Base-by-base conservation (phyloP, 495 filamentous ascomycete species). In the Aspergillus wentii region DNA sequence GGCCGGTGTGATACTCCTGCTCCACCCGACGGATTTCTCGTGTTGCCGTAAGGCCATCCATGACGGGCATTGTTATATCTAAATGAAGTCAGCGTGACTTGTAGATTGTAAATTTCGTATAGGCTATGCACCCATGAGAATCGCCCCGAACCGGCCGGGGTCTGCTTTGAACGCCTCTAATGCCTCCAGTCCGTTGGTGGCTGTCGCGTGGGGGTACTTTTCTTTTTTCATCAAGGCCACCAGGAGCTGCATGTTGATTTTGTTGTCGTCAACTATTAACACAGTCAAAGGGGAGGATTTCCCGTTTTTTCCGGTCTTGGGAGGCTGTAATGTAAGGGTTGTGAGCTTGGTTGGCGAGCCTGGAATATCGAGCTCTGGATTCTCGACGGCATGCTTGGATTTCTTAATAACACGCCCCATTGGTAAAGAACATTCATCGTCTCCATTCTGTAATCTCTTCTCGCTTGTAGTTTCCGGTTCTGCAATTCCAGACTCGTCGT, bases 1-100 rank as follows among this genome's bases (percentile, higher is more conserved):
- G n/a, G 8, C 34, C 13, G 2, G 3, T 21, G 8, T 23, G 39
- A 4, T 38, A 41, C 17, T 44, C 20, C 13, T 80, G 72, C n/a
- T n/a, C n/a, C n/a, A n/a, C n/a, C n/a, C n/a, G n/a, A n/a, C 44
- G 38, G 15, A 48, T 48, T n/a, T 35, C 29, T 5, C 39, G 33
- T 4, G 44, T 48, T 2, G 44, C 34, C 19, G 38, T 35, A 1
- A 48, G 28, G 14, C 44, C 44, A 26, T 48, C 44, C 34, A 41
- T 41, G 8, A 48, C 44, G 3, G 44, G 44, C 44, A 48, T 48
- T 10, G 43, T 40, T 30, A 45, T 45, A 19, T 45, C 43, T 45
- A 18, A 7, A 3, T 17, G n/a, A n/a, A n/a, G n/a, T n/a, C n/a
- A n/a, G n/a, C n/a, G n/a, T n/a, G n/a, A n/a, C n/a, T n/a, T 17